Conservation (phyloP, 2,329 filamentous ascomycete genomes). For the Apiospora marii region DNA sequence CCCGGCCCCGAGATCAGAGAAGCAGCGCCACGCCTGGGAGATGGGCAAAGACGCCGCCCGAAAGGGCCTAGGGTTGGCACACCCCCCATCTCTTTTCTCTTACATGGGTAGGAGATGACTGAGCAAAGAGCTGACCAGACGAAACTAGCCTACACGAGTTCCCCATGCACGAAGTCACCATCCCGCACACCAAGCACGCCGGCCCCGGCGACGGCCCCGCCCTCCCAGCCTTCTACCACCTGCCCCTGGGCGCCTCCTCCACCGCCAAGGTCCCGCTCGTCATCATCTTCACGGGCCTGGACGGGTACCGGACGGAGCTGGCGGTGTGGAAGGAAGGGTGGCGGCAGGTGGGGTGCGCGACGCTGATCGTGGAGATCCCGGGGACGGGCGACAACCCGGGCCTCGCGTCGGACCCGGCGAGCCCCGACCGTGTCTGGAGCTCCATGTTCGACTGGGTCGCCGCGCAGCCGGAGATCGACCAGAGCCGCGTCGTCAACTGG, state of each 20-base stretch:
- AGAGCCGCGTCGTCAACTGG: constrained; percentile 58
- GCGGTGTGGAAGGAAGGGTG: constrained; percentile 45
- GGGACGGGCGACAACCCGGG: constrained; percentile 66
- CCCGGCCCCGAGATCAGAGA: constrained; percentile 41
- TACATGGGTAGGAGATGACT: no score
- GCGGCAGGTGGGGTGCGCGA: constrained; percentile 53
- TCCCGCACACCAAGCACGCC: constrained; percentile 39
- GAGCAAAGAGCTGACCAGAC: neutral
- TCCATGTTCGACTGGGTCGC: constrained; percentile 63
- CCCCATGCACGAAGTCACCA: constrained; percentile 39
- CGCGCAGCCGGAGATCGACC: constrained; percentile 54
- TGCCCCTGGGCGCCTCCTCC: constrained; percentile 34
- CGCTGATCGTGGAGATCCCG: constrained; percentile 62
- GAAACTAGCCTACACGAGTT: constrained; percentile 33
- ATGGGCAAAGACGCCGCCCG: constrained; percentile 40
- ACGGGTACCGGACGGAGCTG: constrained; percentile 44
- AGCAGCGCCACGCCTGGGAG: constrained; percentile 40
- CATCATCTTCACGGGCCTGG: constrained; percentile 40
- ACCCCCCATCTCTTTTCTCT: no score
- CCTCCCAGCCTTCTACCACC: constrained; percentile 41
- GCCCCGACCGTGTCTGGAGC: constrained; percentile 61
- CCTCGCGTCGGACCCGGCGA: constrained; percentile 50
- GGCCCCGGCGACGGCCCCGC: constrained; percentile 34
- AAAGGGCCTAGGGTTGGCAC: constrained; percentile 36
- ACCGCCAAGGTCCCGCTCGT: constrained; percentile 35